These are phyloP conservation scores for Psilocybe subaeruginosa DNA, from an alignment of 768 basidiomycete species.

Conservation along the genomic window DNA sequence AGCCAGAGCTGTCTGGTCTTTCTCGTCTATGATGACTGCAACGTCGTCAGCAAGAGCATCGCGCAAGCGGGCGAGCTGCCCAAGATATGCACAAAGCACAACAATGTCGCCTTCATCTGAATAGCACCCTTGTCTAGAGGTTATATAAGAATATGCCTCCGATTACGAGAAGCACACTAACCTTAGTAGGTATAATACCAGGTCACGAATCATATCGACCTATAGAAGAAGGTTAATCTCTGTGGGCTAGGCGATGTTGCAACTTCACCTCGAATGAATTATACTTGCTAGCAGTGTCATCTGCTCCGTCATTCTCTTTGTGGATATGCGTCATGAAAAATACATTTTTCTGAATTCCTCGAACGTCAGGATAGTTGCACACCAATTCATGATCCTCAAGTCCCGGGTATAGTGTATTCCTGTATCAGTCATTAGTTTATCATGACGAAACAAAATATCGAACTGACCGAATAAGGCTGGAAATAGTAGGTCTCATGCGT, in stretches of 20 bases:
- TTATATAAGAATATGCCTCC: background rate
- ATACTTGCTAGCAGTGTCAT: constrained; percentile 68
- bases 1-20: constrained; percentile 63
- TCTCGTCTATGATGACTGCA: constrained; percentile 68
- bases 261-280: constrained; percentile 66
- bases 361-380: constrained; percentile 51
- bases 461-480: constrained; percentile 56
- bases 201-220: constrained; percentile 47
- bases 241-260: background rate
- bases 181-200: constrained; percentile 48
- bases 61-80: constrained; percentile 44
- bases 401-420: constrained; percentile 59
- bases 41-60: constrained; percentile 46
- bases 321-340: constrained; percentile 71
- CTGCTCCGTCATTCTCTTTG: constrained; percentile 58
- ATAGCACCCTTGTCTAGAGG: constrained; percentile 43
- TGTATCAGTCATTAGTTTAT: constrained; percentile 29
- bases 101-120: constrained; percentile 50
- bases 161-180: constrained; percentile 11
- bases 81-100: constrained; percentile 50
- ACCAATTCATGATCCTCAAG: constrained; percentile 63
- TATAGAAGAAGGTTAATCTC: constrained; percentile 12
- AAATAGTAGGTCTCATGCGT: constrained; percentile 75
- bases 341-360: constrained; percentile 64
- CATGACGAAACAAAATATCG: background rate